A percentile compares a stretch with the other conserved stretches of the same genome.
Conservation (phyloP, 768 basidiomycete species). For the Rhodotorula toruloides region DNA sequence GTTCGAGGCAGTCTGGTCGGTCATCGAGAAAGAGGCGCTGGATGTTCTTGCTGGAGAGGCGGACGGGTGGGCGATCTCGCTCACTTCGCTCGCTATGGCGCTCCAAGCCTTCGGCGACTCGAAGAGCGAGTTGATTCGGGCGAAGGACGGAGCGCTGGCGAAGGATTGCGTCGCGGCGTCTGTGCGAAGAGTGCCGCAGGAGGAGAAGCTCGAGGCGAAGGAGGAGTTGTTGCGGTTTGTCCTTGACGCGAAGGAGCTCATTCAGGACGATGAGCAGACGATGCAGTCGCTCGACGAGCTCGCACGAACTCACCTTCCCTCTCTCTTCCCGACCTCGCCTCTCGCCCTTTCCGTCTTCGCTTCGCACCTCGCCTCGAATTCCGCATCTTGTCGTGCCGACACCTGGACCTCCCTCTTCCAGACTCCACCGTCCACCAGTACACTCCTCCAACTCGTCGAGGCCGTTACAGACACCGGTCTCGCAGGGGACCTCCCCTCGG, state of each 20-base stretch:
- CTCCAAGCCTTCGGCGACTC: constrained; percentile 2
- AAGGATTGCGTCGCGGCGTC: not conserved
- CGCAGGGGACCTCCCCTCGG: constrained; percentile 1
- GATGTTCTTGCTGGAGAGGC: not conserved
- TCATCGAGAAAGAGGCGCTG: not conserved
- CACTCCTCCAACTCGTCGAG: constrained; percentile 15
- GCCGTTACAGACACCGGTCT: not conserved
- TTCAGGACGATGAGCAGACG: not conserved
- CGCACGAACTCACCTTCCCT: constrained; percentile 2
- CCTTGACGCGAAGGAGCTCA: not conserved
- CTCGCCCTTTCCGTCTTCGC: constrained; percentile 12
- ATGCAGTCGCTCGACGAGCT: constrained; percentile 23
- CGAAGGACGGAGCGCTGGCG: not conserved
- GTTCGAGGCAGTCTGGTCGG: constrained; percentile 7
- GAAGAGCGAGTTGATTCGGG: not conserved
- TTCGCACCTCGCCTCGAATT: constrained; percentile 7
- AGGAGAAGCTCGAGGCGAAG: not conserved
- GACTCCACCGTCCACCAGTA: not conserved
- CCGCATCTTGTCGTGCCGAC: not conserved
- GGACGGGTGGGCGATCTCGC: not conserved
- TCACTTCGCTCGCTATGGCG: constrained; percentile 14
- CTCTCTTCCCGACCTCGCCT: constrained; percentile 12
- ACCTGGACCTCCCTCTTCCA: constrained; percentile 27
- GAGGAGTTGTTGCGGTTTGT: constrained; percentile 12
- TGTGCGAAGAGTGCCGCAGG: not conserved